Conservation (phyloP, 148 eudicot species). For the Rhododendron simsii region DNA sequence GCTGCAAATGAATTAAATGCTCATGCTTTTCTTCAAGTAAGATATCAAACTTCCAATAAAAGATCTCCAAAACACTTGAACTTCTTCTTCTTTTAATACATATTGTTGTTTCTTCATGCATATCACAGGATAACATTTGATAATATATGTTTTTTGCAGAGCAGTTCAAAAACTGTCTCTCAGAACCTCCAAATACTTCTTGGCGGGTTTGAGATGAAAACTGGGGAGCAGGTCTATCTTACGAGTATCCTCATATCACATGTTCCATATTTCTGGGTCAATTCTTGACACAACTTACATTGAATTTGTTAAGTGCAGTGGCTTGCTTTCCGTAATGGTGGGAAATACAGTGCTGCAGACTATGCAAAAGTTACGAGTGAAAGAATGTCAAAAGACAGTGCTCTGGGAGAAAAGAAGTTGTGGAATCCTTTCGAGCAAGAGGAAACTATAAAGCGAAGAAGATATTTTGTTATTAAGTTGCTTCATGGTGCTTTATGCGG, state of each 20-base stretch:
- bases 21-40: constrained; percentile 76
- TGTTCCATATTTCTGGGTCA: background rate
- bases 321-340: constrained; percentile 92
- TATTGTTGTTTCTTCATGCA: background rate
- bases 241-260: background rate
- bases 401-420: constrained; percentile 37
- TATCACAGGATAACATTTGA: background rate
- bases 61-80: background rate
- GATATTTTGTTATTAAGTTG: constrained; percentile 58
- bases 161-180: constrained; percentile 1
- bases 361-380: constrained; percentile 73
- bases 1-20: constrained; percentile 90
- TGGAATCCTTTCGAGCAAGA: constrained; percentile 83
- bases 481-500: constrained; percentile 68
- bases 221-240: constrained; percentile 87
- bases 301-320: constrained; percentile 47
- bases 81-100: background rate
- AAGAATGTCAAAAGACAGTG: constrained; percentile 36
- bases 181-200: constrained; percentile 36
- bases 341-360: constrained; percentile 82
- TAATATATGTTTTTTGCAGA: background rate
- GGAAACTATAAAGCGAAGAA: constrained; percentile 62
- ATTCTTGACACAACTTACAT: background rate
- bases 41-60: background rate
- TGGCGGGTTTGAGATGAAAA: constrained; percentile 93